phyloP scores from a whole-genome alignment of 352 stramenopile species.

The Elongisporangium prolatum region DNA sequence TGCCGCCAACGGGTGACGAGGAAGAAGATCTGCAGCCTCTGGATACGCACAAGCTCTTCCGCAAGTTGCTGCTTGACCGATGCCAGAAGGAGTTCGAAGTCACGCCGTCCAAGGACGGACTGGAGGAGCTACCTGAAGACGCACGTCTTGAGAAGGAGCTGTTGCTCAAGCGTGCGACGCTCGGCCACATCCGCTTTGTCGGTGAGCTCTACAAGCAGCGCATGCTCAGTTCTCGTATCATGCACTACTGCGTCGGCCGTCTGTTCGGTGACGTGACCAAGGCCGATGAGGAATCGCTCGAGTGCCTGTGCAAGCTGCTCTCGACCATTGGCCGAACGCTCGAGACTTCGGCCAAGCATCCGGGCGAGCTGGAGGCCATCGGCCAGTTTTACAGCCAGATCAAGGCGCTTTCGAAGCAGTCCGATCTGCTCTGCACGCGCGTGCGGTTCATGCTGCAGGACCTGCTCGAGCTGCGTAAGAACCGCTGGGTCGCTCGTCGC shows the following conservation, averaged over 20 bases:
- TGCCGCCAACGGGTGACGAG: slow-evolving; percentile 30
- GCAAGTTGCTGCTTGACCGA: slow-evolving; percentile 88
- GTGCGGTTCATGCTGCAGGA: slow-evolving; percentile 86
- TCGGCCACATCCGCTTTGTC: slow-evolving; percentile 96
- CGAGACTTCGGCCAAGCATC: slow-evolving; percentile 50
- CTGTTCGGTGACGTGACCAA: slow-evolving; percentile 75
- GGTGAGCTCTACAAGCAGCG: slow-evolving; percentile 95
- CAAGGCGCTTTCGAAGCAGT: slow-evolving; percentile 59
- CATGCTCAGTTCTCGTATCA: slow-evolving; percentile 93
- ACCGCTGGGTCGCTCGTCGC: slow-evolving; percentile 67
- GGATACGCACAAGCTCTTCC: slow-evolving; percentile 90
- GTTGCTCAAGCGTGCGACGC: slow-evolving; percentile 68
- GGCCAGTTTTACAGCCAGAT: slow-evolving; percentile 68
- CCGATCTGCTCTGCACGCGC: slow-evolving; percentile 64
- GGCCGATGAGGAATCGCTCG: slow-evolving; percentile 93
- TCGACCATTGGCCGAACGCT: slow-evolving; percentile 90
- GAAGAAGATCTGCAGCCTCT: slow-evolving; percentile 50
- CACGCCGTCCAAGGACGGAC: slow-evolving; percentile 68
- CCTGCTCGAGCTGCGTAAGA: slow-evolving; percentile 67
- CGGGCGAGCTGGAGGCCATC: slow-evolving; percentile 54
- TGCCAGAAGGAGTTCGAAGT: slow-evolving; percentile 95
- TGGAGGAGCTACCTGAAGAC: slow-evolving; percentile 47
- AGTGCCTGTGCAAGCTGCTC: slow-evolving; percentile 94
- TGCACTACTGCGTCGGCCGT: slow-evolving; percentile 88
- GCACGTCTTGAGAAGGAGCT: slow-evolving; percentile 72